phyloP scores from a whole-genome alignment of 768 basidiomycete genomes.

The Kwoniella dendrophila region DNA sequence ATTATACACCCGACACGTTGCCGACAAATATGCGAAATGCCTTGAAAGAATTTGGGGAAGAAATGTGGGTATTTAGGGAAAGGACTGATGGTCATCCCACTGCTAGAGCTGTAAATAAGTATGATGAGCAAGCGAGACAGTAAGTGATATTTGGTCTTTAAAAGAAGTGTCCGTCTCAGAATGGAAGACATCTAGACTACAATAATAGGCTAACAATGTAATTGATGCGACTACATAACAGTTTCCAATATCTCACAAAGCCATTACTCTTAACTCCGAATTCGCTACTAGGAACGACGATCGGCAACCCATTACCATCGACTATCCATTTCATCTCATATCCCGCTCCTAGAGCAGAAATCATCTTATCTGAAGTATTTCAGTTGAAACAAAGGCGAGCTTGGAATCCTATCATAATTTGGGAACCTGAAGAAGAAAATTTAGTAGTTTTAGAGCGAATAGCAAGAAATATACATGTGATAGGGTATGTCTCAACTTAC shows the following conservation, averaged over 20 bases:
- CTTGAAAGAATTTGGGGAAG: constrained; percentile 27
- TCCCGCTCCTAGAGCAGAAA: constrained; percentile 16
- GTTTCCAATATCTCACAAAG: constrained; percentile 37
- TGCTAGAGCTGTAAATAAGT: constrained; percentile 35
- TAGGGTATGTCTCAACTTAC: constrained; percentile 16
- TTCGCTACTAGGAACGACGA: constrained; percentile 20
- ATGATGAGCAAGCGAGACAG: constrained; percentile 25
- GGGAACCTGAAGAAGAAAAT: constrained; percentile 38
- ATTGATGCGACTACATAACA: not conserved
- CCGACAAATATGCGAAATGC: constrained; percentile 16
- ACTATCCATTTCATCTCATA: constrained; percentile 39
- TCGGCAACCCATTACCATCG: constrained; percentile 19
- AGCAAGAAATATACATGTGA: constrained; percentile 19
- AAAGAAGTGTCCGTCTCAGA: not conserved
- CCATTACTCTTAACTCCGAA: constrained; percentile 30
- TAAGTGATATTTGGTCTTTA: constrained; percentile 4
- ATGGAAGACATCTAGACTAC: not conserved
- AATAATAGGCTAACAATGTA: not conserved
- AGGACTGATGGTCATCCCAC: constrained; percentile 35
- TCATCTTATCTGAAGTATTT: constrained; percentile 24
- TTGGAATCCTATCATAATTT: constrained; percentile 37
- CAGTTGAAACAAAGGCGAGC: constrained; percentile 1
- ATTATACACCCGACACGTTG: constrained; percentile 31
- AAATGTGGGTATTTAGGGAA: constrained; percentile 33
- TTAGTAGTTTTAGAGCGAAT: constrained; percentile 22